Evolutionary conservation across 2,329 filamentous ascomycete species (phyloP), one percentile per base, ranked within the genome.

Genomic region (Fusarium sp.): DNA sequence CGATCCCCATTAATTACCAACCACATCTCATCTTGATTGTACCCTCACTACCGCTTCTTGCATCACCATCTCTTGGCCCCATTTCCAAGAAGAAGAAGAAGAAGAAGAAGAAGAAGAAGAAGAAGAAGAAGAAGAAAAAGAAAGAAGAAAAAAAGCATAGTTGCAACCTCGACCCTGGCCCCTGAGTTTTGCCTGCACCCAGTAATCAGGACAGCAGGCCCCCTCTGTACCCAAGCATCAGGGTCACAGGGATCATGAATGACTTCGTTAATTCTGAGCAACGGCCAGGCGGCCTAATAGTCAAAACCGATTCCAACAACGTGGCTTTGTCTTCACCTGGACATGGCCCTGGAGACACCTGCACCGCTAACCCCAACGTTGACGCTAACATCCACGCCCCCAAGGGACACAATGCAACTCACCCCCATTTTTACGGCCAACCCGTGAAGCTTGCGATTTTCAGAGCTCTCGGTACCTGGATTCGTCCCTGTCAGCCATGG

Each of bases 11-110:
- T 52, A 40, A 37, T 20, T n/a, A 27, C 47, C 54, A 29, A 50
- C 35, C 54, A 51, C 58, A 64, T 59, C 51, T 67, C 63, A 70
- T 70, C 66, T 62, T 63, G 53, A 52, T 69, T 54, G n/a, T n/a
- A n/a, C n/a, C n/a, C n/a, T n/a, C 60, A 62, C 55, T 46, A 58
- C 55, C 60, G 53, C 70, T 61, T 71, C 71, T 71, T 68, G 63
- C 68, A 73, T 72, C 61, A 68, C 20, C 17, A 39, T 40, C 42
- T 47, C 41, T 37, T 48, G 21, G 63, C 42, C 54, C 48, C 52
- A 50, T 63, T 52, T 33, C 31, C 29, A 49, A 23, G 48, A 39
- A 45, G 58, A 52, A 17, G n/a, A n/a, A n/a, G n/a, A n/a, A n/a
- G n/a, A n/a, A n/a, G n/a, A n/a, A n/a, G n/a, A n/a, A n/a, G n/a